phyloP scores from a whole-genome alignment of 208 protist genomes.

The Angomonas ambiguus region DNA sequence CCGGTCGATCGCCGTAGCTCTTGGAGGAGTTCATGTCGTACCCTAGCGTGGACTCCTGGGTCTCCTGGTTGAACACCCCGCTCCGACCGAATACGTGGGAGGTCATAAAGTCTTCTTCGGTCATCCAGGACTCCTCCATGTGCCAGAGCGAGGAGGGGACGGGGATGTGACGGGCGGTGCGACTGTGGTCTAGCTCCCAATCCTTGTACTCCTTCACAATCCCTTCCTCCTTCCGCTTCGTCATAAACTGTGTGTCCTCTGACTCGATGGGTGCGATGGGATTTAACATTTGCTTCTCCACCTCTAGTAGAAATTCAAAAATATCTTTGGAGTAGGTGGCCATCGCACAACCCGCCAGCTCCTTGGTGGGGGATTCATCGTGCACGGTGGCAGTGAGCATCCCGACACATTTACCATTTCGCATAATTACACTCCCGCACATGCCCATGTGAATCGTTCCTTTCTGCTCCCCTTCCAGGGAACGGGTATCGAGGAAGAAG shows the following conservation, averaged over 20 bases:
- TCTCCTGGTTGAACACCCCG: constrained; percentile 84
- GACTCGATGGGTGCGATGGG: constrained; percentile 31
- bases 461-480: constrained; percentile 61
- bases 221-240: constrained; percentile 40
- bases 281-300: constrained; percentile 88
- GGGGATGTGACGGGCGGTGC: constrained; percentile 78
- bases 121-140: constrained; percentile 90
- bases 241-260: constrained; percentile 73
- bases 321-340: constrained; percentile 83
- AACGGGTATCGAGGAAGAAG: constrained; percentile 85
- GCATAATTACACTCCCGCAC: constrained; percentile 87
- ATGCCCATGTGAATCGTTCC: constrained; percentile 85
- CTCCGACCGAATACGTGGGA: constrained; percentile 72
- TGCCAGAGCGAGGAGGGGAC: constrained; percentile 83
- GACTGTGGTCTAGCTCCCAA: constrained; percentile 77
- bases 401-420: constrained; percentile 86
- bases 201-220: constrained; percentile 28
- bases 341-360: constrained; percentile 86
- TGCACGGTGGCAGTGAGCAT: constrained; percentile 90
- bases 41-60: constrained; percentile 75
- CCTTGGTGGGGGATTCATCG: constrained; percentile 64
- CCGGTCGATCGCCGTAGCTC: constrained; percentile 65
- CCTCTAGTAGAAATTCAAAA: constrained; percentile 87
- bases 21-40: constrained; percentile 86
- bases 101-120: constrained; percentile 86